Base-by-base conservation (phyloP, 1,139 yeast genomes). In the Diutina pseudorugosa region DNA sequence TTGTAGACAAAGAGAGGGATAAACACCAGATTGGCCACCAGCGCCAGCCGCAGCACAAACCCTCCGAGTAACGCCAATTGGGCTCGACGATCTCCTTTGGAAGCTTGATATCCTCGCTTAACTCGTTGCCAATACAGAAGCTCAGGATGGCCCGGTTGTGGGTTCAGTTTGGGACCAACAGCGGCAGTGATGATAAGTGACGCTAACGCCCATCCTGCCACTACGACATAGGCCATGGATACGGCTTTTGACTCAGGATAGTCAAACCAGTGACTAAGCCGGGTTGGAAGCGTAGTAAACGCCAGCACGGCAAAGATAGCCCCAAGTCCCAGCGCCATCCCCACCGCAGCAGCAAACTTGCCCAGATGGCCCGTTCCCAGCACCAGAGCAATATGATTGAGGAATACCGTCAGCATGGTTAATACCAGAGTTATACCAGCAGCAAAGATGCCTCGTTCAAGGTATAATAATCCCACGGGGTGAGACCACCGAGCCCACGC, bases 321-420 rank as follows among this genome's bases (percentile, higher is more conserved):
- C 43, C 93, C 93, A 12, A 81, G 60, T 0, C 91, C 91, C 12
- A 86, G 72, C 51, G 77, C 68, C 3, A 82, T 63, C 0, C 91
- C 91, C 51, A 84, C 75, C 45, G 81, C 59, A 0, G 88, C 85
- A 0, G 85, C 75, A 54, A 75, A 67, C 57, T 74, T 77, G 1
- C 88, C 88, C 58, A 76, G 79, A 53, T 69, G 69, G 4, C 36
- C 23, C 2, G 42, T 21, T 5, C 27, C 42, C 11, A 11, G 11
- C 19, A 58, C 55, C 2, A 53, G 47, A 47, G 54, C 21, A 21
- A 52, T 30, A n/a, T 82, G 85, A 50, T 81, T 75, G 43, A 82
- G 68, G 65, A 79, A 67, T 63, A 62, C 80, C 3, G 79, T 74
- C 2, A 75, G 60, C 65, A 74, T 72, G 55, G 79, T 74, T 72